These are phyloP conservation scores for Trifolium dubium DNA, from an alignment of 306 rosid species.

Conservation along the genomic window DNA sequence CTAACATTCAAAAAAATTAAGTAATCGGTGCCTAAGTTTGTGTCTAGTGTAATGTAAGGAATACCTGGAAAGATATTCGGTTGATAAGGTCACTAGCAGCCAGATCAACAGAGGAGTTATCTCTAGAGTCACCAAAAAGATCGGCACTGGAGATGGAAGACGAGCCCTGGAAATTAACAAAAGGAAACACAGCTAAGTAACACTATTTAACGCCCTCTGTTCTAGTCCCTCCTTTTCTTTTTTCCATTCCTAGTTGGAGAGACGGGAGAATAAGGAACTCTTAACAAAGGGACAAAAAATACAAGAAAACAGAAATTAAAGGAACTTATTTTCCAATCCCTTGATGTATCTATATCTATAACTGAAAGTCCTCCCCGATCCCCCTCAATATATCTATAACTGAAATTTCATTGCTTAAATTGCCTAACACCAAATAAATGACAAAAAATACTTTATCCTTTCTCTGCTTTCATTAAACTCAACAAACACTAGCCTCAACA, in stretches of 20 bases:
- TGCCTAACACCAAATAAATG: constrained; percentile 7
- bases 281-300: not conserved
- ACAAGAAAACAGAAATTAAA: not conserved
- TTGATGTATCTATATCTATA: not conserved
- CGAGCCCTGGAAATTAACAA: constrained; percentile 64
- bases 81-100: constrained; percentile 71
- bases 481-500: constrained; percentile 5
- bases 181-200: constrained; percentile 23
- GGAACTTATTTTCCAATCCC: not conserved
- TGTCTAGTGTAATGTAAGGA: constrained; percentile 13
- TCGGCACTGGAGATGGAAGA: constrained; percentile 90
- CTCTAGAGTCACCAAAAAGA: constrained; percentile 69
- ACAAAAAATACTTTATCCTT: not conserved
- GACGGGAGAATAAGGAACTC: not conserved
- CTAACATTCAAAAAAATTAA: no score
- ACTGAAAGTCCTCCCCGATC: no score
- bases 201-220: constrained; percentile 2
- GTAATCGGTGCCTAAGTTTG: not conserved
- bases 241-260: not conserved
- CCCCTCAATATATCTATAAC: not conserved
- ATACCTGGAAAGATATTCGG: constrained; percentile 86
- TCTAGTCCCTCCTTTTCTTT: not conserved
- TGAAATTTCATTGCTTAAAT: not conserved
- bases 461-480: constrained; percentile 5
- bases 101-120: constrained; percentile 65